A percentile compares a stretch with the other conserved stretches of the same genome.
Evolutionary conservation across 768 basidiomycete genomes (phyloP).

Genomic region (Russula sp.): DNA sequence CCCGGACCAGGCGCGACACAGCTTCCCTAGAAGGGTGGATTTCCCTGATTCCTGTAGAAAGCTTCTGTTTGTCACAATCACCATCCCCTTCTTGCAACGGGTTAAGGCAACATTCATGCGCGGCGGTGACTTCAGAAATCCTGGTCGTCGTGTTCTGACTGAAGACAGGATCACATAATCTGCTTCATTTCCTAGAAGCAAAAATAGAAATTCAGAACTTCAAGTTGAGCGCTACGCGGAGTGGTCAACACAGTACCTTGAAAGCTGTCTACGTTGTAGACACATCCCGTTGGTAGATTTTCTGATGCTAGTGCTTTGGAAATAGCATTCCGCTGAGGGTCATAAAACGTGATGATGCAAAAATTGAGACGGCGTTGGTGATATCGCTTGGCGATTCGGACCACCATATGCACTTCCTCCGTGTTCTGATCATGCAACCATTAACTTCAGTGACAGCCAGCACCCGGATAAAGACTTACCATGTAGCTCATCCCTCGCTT

Average conservation of each 20-base stretch:
- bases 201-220: neutral
- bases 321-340: slow-evolving; percentile 44
- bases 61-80: slow-evolving; percentile 40
- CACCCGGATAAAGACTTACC: neutral
- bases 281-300: slow-evolving; percentile 30
- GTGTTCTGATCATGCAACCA: neutral
- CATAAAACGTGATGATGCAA: slow-evolving; percentile 50
- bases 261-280: slow-evolving; percentile 14
- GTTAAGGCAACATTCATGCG: slow-evolving; percentile 42
- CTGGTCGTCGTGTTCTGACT: slow-evolving; percentile 41
- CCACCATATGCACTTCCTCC: slow-evolving; percentile 11
- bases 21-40: slow-evolving; percentile 40
- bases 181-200: slow-evolving; percentile 43
- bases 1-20: slow-evolving; percentile 29
- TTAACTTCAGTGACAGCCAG: neutral
- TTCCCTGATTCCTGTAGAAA: slow-evolving; percentile 35
- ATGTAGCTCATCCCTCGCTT: slow-evolving; percentile 27
- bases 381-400: slow-evolving; percentile 12
- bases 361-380: slow-evolving; percentile 28
- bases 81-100: slow-evolving; percentile 41
- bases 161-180: slow-evolving; percentile 46
- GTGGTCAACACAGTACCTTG: neutral
- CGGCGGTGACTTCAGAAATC: slow-evolving; percentile 41
- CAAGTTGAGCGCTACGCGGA: too few species aligned
- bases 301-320: slow-evolving; percentile 32